A percentile compares a stretch with the other conserved stretches of the same genome.
These are phyloP conservation scores for Phascolomyces articulosus DNA, from an alignment of 371 early-diverging fungal genomes.

Conservation along the genomic window DNA sequence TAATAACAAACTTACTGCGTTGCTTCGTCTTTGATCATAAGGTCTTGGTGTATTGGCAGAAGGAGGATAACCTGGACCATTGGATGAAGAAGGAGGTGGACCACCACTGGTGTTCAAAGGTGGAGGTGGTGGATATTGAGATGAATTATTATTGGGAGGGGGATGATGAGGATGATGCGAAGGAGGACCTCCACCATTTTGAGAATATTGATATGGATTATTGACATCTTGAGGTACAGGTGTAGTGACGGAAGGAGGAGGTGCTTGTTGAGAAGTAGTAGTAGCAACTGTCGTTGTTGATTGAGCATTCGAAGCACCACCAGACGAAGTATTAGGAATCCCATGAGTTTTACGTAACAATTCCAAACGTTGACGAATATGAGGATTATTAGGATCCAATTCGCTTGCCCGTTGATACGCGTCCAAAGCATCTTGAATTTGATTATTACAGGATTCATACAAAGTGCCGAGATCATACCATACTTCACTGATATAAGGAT, in stretches of 20 bases:
- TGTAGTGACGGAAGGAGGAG: constrained; percentile 22
- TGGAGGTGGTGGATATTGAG: neutral
- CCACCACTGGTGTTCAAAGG: constrained; percentile 11
- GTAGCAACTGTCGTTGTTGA: neutral
- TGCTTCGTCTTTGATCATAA: constrained; percentile 2
- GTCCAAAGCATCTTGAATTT: constrained; percentile 94
- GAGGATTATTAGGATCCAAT: constrained; percentile 77
- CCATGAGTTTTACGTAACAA: constrained; percentile 33
- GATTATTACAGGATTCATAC: constrained; percentile 97
- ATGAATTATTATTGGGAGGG: neutral
- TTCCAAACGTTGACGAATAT: constrained; percentile 81
- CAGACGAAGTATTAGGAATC: neutral
- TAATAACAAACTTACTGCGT: neutral
- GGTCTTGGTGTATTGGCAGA: neutral
- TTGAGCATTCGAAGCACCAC: neutral
- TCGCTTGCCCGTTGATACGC: constrained; percentile 94
- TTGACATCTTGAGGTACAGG: constrained; percentile 67
- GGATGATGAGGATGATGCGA: constrained; percentile 1
- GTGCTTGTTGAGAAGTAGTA: too few relatives aligned
- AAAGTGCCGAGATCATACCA: constrained; percentile 96
- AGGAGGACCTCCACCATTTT: constrained; percentile 9
- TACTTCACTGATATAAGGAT: constrained; percentile 94
- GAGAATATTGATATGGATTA: constrained; percentile 47
- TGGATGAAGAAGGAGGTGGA: neutral
- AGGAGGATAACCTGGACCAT: neutral